These are phyloP conservation scores for Macrolepiota dolichaula DNA, from an alignment of 768 basidiomycete genomes.

Conservation along the genomic window DNA sequence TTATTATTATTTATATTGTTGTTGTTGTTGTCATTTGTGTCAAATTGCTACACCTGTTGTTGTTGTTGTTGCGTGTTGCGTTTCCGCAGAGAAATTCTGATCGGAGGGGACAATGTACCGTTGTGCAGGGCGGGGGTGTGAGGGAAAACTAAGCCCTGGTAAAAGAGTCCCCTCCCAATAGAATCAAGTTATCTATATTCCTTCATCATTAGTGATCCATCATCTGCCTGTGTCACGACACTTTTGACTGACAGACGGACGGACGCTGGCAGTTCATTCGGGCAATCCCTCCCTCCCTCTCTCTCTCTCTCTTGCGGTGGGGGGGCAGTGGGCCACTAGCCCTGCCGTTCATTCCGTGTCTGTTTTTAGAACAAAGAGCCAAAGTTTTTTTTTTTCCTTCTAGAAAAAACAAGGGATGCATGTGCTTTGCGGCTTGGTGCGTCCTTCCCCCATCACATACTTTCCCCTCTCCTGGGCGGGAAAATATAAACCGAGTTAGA, in stretches of 20 bases:
- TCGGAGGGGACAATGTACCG: conserved; percentile 26
- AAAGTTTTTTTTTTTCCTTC: neutral
- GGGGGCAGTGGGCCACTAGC: too few species aligned
- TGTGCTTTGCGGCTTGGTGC: neutral
- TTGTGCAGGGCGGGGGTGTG: neutral
- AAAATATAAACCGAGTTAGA: neutral
- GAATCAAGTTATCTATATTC: neutral
- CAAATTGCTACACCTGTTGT: neutral
- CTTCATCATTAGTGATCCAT: neutral
- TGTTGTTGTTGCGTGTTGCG: conserved; percentile 11
- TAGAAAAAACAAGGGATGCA: neutral
- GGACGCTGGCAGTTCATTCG: neutral
- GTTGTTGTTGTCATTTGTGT: conserved; percentile 11
- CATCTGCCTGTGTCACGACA: neutral
- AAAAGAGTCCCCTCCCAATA: too few species aligned
- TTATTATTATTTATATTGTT: too few species aligned
- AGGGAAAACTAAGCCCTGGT: neutral
- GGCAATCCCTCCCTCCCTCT: too few species aligned
- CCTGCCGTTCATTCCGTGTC: neutral
- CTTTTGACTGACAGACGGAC: neutral
- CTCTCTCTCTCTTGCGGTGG: too few species aligned
- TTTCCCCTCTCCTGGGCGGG: neutral
- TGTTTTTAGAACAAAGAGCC: neutral
- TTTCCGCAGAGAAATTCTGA: conserved; percentile 40
- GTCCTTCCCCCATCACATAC: too few species aligned